Evolutionary conservation across 257 asterid genomes (phyloP), one percentile per base, ranked within the genome.

Genomic region (Voacanga thouarsii): DNA sequence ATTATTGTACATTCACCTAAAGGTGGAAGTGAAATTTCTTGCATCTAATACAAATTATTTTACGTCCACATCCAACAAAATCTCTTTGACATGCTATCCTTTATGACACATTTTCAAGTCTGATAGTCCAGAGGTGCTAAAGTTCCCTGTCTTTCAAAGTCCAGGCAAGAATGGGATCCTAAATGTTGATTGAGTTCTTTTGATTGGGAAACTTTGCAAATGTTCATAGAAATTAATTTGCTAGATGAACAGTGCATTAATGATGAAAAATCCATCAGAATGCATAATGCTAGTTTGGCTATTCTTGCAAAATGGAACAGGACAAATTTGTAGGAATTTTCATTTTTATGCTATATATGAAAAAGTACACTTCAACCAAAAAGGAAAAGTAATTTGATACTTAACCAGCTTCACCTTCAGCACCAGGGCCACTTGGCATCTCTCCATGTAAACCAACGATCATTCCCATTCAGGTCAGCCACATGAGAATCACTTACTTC

Each of bases 361-460:
- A 12, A n/a, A 59, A 7, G 65, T 23, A 59, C 6, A 23, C n/a
- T 57, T 57, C n/a, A 4, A 14, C 19, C 12, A 0, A 33, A 66
- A 66, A 10, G 28, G 2, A 33, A 21, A 59, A 23, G 3, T 21
- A 4, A 59, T 12, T 30, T 3, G 3, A 14, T 15, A 15, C 75
- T 45, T 49, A 1, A 71, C 61, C 75, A 11, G 61, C 26, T 71
- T n/a, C 43, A 8, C 30, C 76, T 73, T 89, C 88, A 95, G 90
- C 94, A 83, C 99, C 98, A 95, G 60, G 99, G 97, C 99, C 98
- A 95, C 61, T 85, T 73, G 75, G 97, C 97, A 84, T 95, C 96
- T 78, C 85, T 92, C 99, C 99, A 93, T 37, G 85, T 83, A 81
- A 88, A 78, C 87, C 86, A 64, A 70, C 85, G 97, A 74, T 72